phyloP scores from a whole-genome alignment of 208 protist genomes.

The Porcisia hertigi region DNA sequence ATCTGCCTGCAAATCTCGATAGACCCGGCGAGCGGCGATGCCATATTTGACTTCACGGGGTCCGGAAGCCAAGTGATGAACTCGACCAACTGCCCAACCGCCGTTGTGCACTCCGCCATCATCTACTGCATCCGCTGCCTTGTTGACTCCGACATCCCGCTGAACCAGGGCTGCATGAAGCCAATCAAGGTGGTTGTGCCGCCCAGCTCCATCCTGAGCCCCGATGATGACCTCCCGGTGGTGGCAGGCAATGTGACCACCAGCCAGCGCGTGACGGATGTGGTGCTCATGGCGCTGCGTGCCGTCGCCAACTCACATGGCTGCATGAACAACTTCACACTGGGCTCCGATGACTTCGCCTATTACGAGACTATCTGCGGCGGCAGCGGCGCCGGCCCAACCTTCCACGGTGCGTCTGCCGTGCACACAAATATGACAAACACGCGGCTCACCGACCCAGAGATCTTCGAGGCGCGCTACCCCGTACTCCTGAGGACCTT shows the following conservation, averaged over 20 bases:
- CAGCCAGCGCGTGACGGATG: constrained; percentile 94
- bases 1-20: constrained; percentile 88
- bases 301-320: constrained; percentile 88
- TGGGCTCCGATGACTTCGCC: constrained; percentile 88
- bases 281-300: constrained; percentile 92
- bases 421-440: constrained; percentile 98
- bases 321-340: constrained; percentile 97
- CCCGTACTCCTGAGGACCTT: constrained; percentile 92
- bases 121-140: constrained; percentile 96
- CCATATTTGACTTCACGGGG: constrained; percentile 94
- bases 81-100: constrained; percentile 92
- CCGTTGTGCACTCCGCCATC: constrained; percentile 91
- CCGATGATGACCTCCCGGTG: constrained; percentile 86
- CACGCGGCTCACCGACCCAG: constrained; percentile 94
- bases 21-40: constrained; percentile 58
- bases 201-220: constrained; percentile 77
- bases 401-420: constrained; percentile 77
- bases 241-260: constrained; percentile 97
- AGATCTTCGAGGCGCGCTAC: constrained; percentile 94
- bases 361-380: constrained; percentile 98
- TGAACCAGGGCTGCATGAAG: constrained; percentile 94
- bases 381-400: constrained; percentile 90
- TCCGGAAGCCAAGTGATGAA: constrained; percentile 89
- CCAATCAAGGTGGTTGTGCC: constrained; percentile 83
- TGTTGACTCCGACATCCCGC: constrained; percentile 92